Evolutionary conservation across 768 basidiomycete species (phyloP).

Genomic region (Hygrophorus pudorinus): DNA sequence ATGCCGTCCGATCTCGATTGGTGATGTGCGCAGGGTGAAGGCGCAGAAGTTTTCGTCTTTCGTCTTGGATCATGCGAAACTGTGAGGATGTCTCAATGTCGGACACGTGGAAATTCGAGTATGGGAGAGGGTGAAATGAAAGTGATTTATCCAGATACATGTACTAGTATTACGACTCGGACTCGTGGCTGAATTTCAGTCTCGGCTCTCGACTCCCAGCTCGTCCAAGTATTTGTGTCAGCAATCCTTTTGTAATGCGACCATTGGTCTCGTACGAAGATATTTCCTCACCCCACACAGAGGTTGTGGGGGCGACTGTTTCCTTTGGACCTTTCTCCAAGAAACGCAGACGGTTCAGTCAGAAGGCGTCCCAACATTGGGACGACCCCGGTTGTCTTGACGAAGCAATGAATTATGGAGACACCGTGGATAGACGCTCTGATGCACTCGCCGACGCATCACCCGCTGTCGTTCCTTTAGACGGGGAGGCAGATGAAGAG

Average conservation of each 20-base stretch:
- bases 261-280: conserved; percentile 56
- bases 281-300: conserved; percentile 36
- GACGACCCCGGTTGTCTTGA: conserved; percentile 25
- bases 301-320: conserved; percentile 9
- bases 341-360: conserved; percentile 42
- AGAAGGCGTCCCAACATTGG: conserved; percentile 30
- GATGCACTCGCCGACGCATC: conserved; percentile 10
- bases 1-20: conserved; percentile 47
- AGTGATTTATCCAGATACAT: too few relatives aligned
- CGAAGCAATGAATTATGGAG: not conserved
- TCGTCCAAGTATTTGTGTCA: too few relatives aligned
- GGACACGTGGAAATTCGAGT: too few relatives aligned
- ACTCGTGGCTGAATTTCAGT: too few relatives aligned
- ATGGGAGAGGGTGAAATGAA: too few relatives aligned
- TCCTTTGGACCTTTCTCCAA: conserved; percentile 31
- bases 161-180: too few relatives aligned
- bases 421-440: conserved; percentile 3
- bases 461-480: conserved; percentile 21
- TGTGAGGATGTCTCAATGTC: too few relatives aligned
- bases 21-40: conserved; percentile 70
- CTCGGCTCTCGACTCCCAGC: too few relatives aligned
- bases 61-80: conserved; percentile 37
- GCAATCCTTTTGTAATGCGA: conserved; percentile 12
- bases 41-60: conserved; percentile 49
- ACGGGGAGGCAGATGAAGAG: conserved; percentile 22